Evolutionary conservation across 306 rosid genomes (phyloP).

Genomic region (Mimosa pudica): DNA sequence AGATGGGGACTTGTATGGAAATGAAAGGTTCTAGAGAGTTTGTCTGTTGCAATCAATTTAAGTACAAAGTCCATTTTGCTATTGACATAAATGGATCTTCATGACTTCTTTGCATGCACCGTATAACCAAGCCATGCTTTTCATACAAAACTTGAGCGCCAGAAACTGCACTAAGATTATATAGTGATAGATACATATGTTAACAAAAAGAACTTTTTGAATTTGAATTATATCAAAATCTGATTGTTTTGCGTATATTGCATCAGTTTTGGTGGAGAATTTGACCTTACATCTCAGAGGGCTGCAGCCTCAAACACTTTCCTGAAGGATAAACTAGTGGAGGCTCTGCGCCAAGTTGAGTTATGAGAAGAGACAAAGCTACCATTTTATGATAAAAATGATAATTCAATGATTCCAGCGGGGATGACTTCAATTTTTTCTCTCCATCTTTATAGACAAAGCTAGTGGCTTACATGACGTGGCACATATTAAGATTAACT

Average conservation of each 20-base stretch:
- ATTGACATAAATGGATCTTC: slow-evolving; percentile 29
- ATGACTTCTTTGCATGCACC: slow-evolving; percentile 17
- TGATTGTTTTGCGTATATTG: slow-evolving; percentile 39
- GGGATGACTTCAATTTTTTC: not conserved
- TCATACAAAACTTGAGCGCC: slow-evolving; percentile 9
- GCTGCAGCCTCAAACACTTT: slow-evolving; percentile 89
- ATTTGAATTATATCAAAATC: slow-evolving; percentile 6
- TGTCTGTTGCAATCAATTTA: slow-evolving; percentile 34
- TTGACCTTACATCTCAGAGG: slow-evolving; percentile 79
- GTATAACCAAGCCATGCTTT: slow-evolving; percentile 20
- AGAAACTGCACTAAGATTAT: slow-evolving; percentile 23
- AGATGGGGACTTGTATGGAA: slow-evolving; percentile 13
- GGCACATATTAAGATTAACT: not conserved
- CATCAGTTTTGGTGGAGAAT: slow-evolving; percentile 86
- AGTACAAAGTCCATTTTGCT: slow-evolving; percentile 35
- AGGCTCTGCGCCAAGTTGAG: slow-evolving; percentile 52
- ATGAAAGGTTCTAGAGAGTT: slow-evolving; percentile 38
- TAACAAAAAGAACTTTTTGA: not conserved
- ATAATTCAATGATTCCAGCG: slow-evolving; percentile 17
- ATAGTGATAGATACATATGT: not conserved
- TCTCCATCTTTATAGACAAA: not conserved
- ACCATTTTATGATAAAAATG: not conserved
- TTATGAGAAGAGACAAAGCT: slow-evolving; percentile 37
- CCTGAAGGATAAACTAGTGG: slow-evolving; percentile 75
- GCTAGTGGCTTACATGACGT: not conserved